phyloP scores from a whole-genome alignment of 176 grass and related monocot genomes.

The Pontederia paniculata region DNA sequence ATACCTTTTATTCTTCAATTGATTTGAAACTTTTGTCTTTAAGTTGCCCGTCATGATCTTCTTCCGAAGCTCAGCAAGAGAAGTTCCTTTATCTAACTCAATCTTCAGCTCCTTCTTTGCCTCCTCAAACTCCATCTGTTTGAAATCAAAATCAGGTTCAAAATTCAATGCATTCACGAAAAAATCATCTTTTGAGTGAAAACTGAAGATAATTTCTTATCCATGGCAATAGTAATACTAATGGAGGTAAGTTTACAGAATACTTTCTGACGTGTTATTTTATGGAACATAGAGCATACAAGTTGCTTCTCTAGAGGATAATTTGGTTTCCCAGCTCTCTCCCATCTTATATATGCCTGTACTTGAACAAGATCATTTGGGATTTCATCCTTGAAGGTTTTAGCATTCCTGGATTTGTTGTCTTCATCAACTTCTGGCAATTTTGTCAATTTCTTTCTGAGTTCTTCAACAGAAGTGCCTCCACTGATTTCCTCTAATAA shows the following conservation, averaged over 20 bases:
- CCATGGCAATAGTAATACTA: too few relatives aligned
- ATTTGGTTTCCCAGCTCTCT: constrained; percentile 88
- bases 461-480: constrained; percentile 61
- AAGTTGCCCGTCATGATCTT: constrained; percentile 66
- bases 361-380: constrained; percentile 75
- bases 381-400: constrained; percentile 23
- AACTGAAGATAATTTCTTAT: too few relatives aligned
- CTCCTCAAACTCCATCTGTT: constrained; percentile 71
- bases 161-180: neutral
- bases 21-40: constrained; percentile 69
- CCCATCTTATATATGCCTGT: constrained; percentile 85
- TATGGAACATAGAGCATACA: constrained; percentile 25
- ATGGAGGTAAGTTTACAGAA: too few relatives aligned
- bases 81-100: constrained; percentile 61
- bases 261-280: too few relatives aligned
- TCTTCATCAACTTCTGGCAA: constrained; percentile 33
- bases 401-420: constrained; percentile 20
- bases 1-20: constrained; percentile 64
- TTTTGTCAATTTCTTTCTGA: constrained; percentile 69
- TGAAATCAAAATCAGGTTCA: constrained; percentile 22
- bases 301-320: constrained; percentile 69
- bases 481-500: constrained; percentile 64
- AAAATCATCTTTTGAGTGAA: neutral
- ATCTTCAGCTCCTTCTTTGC: constrained; percentile 69
- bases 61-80: constrained; percentile 50